Percentiles rank a stretch among this genome's conserved stretches.
phyloP scores from a whole-genome alignment of 116 monocot species.

The Zostera marina region DNA sequence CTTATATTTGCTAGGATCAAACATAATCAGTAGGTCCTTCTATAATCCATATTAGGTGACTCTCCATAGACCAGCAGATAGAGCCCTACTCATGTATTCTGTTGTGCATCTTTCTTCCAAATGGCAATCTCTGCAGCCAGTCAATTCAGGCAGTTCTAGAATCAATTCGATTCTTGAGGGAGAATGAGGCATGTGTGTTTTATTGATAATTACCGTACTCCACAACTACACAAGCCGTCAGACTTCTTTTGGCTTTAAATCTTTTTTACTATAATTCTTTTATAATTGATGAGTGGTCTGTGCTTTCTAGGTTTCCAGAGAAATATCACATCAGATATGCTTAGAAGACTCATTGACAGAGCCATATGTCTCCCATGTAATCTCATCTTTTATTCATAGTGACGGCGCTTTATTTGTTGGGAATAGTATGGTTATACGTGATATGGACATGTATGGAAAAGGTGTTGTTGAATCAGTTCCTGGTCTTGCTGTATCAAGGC shows the following conservation, averaged over 20 bases:
- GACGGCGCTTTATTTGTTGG: conserved; percentile 71
- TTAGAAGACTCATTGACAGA: conserved; percentile 59
- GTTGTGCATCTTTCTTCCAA: too few relatives aligned
- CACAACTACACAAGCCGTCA: too few relatives aligned
- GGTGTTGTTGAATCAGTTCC: conserved; percentile 20
- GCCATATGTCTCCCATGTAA: conserved; percentile 72
- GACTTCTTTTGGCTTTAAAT: background rate
- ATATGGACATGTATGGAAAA: conserved; percentile 80
- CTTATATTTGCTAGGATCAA: too few relatives aligned
- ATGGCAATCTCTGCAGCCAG: too few relatives aligned
- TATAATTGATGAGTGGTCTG: background rate
- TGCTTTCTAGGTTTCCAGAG: conserved; percentile 47
- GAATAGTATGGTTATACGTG: conserved; percentile 91
- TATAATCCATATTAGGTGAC: too few relatives aligned
- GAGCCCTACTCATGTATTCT: too few relatives aligned
- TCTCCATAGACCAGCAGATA: too few relatives aligned
- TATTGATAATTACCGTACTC: too few relatives aligned
- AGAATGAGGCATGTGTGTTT: too few relatives aligned
- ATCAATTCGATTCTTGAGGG: too few relatives aligned
- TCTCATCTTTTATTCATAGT: conserved; percentile 27
- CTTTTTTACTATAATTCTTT: background rate
- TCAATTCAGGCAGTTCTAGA: too few relatives aligned
- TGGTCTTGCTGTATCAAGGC: conserved; percentile 7
- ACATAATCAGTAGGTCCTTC: too few relatives aligned
- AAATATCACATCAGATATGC: conserved; percentile 52